Evolutionary conservation across 345 rosid genomes (phyloP), one percentile per base, ranked within the genome.

Genomic region (Dipteronia dyeriana): DNA sequence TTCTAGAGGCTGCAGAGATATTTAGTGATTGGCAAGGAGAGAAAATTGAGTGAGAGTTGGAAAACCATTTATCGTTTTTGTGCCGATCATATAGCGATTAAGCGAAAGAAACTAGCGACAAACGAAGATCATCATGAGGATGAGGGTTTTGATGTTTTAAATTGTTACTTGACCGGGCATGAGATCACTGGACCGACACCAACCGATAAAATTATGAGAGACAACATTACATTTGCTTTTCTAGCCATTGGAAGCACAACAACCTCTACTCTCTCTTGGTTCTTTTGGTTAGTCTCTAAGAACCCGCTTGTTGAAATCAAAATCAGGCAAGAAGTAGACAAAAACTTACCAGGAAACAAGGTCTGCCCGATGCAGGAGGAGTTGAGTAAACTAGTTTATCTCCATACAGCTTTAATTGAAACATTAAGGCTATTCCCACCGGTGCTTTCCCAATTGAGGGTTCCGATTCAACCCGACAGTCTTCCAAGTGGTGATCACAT

Each of bases 401-500:
- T 88, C 38, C 88, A 85, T 12, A 86, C 79, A 19, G 87, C 88
- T 7, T 20, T 86, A 1, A 74, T 72, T 20, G 82, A 77, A 71
- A 78, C 77, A 5, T 29, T 81, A 25, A 85, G 87, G 69, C 53
- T 85, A 0, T 79, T 38, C 69, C 87, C 85, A 4, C 74, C 85
- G 0, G 39, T 75, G 19, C 77, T 77, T 49, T 64, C 61, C 54
- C 23, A 77, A 16, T 8, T 13, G 61, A 77, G 78, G 51, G 23
- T 39, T 9, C 53, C 78, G 0, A 0, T 74, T 0, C 9, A 10
- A 6, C 7, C 65, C 0, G 85, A 82, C 38, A 71, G 38, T 2
- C 79, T 84, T 51, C 83, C 85, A 0, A 74, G 78, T 20, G 83
- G 87, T 2, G 81, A 73, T 12, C 38, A 10, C 5, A 43, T 83